phyloP scores from a whole-genome alignment of 345 rosid species.

The Balakata baccata region DNA sequence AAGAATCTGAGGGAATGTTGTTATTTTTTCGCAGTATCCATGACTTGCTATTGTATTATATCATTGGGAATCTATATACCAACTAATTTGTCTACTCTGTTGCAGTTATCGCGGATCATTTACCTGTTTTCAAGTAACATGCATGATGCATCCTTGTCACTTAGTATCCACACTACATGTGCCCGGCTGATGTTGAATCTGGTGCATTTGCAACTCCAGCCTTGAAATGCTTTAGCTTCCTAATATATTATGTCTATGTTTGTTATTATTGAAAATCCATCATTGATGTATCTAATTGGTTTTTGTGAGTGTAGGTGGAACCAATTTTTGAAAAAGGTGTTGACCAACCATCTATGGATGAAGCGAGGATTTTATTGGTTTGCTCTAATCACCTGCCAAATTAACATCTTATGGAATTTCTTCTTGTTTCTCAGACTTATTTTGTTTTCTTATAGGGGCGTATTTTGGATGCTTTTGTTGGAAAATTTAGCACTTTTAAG shows the following conservation, averaged over 20 bases:
- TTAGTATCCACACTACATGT: constrained; percentile 93
- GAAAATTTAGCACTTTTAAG: constrained; percentile 96
- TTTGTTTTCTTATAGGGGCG: constrained; percentile 61
- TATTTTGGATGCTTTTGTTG: constrained; percentile 97
- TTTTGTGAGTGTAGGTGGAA: constrained; percentile 64
- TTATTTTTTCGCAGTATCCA: background rate
- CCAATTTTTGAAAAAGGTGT: constrained; percentile 98
- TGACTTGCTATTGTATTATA: background rate
- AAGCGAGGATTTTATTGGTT: constrained; percentile 89
- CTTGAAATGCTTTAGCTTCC: constrained; percentile 6
- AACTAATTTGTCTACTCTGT: constrained; percentile 19
- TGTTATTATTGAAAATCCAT: constrained; percentile 13
- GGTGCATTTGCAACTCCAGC: constrained; percentile 43
- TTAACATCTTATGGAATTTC: constrained; percentile 19
- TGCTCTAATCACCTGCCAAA: constrained; percentile 15
- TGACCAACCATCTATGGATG: constrained; percentile 92
- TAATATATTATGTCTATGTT: constrained; percentile 2
- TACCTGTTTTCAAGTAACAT: constrained; percentile 94
- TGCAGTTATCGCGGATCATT: constrained; percentile 92
- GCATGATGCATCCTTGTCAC: constrained; percentile 96
- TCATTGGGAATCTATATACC: constrained; percentile 6
- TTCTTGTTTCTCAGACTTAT: constrained; percentile 16
- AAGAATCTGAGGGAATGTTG: background rate
- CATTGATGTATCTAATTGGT: constrained; percentile 18
- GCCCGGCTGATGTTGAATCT: constrained; percentile 98